Conservation (phyloP, 345 rosid genomes). For the Eucalyptus regnans region DNA sequence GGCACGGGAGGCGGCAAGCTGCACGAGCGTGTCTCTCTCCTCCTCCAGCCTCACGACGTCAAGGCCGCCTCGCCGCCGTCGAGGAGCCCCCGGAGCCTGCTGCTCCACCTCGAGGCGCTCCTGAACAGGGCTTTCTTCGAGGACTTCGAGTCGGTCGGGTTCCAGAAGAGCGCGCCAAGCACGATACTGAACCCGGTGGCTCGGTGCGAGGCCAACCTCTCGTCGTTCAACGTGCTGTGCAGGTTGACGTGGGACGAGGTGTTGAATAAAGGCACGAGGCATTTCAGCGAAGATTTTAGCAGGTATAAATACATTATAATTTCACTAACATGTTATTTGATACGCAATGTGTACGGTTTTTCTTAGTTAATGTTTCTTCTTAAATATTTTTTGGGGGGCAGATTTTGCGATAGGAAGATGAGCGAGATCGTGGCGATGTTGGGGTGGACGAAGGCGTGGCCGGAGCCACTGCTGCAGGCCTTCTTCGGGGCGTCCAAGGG, state of each 20-base stretch:
- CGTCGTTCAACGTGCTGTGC: slow-evolving; percentile 39
- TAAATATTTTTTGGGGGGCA: not conserved
- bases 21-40: slow-evolving; percentile 44
- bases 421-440: slow-evolving; percentile 76
- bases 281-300: slow-evolving; percentile 88
- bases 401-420: slow-evolving; percentile 86
- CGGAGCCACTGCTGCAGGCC: slow-evolving; percentile 70
- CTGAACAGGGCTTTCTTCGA: slow-evolving; percentile 70
- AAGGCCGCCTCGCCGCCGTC: slow-evolving; percentile 32
- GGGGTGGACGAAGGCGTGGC: slow-evolving; percentile 84
- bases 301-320: not conserved
- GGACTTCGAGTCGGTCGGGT: slow-evolving; percentile 77
- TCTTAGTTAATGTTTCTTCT: not conserved
- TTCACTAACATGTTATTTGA: not conserved
- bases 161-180: slow-evolving; percentile 37
- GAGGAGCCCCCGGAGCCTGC: slow-evolving; percentile 43
- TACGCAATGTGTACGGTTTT: not conserved
- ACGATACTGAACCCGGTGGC: slow-evolving; percentile 67
- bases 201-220: slow-evolving; percentile 56
- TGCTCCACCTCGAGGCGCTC: slow-evolving; percentile 60
- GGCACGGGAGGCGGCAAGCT: slow-evolving; percentile 51
- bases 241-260: slow-evolving; percentile 87
- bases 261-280: slow-evolving; percentile 66
- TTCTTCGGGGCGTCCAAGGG: slow-evolving; percentile 81
- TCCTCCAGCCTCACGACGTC: slow-evolving; percentile 63